phyloP scores from a whole-genome alignment of 202 grass and related monocot species.

The Bolboschoenoplectus hybrid region DNA sequence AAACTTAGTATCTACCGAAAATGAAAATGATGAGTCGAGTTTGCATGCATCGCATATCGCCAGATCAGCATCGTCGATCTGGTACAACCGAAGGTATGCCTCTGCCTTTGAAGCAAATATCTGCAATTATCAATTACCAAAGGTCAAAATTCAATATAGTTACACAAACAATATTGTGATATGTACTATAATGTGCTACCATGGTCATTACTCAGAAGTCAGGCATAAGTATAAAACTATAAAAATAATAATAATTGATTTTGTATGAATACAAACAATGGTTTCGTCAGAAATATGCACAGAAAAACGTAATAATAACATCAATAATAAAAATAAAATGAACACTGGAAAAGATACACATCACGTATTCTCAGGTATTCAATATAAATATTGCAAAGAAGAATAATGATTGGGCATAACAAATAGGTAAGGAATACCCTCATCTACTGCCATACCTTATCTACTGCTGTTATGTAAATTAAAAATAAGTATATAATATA shows the following conservation, averaged over 20 bases:
- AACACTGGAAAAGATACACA: background rate
- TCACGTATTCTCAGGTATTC: background rate
- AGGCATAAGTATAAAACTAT: background rate
- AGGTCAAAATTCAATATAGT: background rate
- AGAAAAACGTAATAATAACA: conserved; percentile 2
- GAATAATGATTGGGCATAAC: conserved; percentile 11
- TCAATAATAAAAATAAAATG: background rate
- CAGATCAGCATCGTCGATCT: conserved; percentile 74
- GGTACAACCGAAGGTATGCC: conserved; percentile 65
- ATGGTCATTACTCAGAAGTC: background rate
- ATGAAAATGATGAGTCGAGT: conserved; percentile 67
- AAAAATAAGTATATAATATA: conserved; percentile 4
- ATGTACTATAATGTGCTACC: background rate
- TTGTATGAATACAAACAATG: background rate
- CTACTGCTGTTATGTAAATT: background rate
- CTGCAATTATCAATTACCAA: conserved; percentile 48
- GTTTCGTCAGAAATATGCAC: background rate
- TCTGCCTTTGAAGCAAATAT: conserved; percentile 78
- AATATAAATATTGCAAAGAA: background rate
- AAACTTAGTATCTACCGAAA: conserved; percentile 62
- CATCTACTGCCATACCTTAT: background rate
- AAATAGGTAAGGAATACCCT: background rate
- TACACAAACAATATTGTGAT: background rate
- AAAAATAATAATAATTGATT: conserved; percentile 22
- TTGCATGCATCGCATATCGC: conserved; percentile 74